Percentiles rank a stretch among this genome's conserved stretches.
Conservation (phyloP, 106 monocot genomes). For the Allium cepa region DNA sequence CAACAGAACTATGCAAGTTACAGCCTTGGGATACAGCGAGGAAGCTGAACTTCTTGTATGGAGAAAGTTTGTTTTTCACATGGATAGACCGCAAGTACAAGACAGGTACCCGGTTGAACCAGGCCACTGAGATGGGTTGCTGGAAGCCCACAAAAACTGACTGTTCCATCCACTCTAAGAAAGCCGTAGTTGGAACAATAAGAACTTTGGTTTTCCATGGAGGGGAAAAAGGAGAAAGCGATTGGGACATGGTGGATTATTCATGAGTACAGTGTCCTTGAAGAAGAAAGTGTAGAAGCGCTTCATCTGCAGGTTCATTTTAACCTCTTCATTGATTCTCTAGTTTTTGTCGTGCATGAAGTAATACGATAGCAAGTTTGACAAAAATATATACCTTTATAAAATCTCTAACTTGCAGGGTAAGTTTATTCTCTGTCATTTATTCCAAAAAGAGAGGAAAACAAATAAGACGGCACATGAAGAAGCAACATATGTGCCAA, state of each 20-base stretch:
- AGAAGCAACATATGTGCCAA: too few relatives aligned
- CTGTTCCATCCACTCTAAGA: background rate
- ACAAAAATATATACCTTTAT: too few relatives aligned
- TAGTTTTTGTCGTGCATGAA: too few relatives aligned
- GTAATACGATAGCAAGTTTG: too few relatives aligned
- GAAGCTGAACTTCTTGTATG: conserved; percentile 6
- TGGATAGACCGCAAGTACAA: conserved; percentile 13
- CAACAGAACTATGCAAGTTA: conserved; percentile 62
- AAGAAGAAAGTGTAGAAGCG: too few relatives aligned
- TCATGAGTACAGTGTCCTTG: conserved; percentile 8
- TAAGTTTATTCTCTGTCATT: background rate
- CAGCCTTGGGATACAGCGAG: conserved; percentile 61
- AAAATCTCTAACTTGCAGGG: background rate
- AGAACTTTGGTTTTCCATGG: conserved; percentile 14
- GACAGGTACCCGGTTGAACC: conserved; percentile 9
- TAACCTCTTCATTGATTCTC: background rate
- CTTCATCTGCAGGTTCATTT: background rate
- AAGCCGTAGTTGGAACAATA: conserved; percentile 6
- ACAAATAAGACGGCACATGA: too few relatives aligned
- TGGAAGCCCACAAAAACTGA: conserved; percentile 18
- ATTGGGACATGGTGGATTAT: conserved; percentile 13
- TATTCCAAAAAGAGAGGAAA: background rate
- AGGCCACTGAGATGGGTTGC: conserved; percentile 10
- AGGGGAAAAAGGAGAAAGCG: conserved; percentile 7
- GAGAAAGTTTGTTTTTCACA: conserved; percentile 16